phyloP scores from a whole-genome alignment of 2,329 filamentous ascomycete species.

The Botrytis fabae region DNA sequence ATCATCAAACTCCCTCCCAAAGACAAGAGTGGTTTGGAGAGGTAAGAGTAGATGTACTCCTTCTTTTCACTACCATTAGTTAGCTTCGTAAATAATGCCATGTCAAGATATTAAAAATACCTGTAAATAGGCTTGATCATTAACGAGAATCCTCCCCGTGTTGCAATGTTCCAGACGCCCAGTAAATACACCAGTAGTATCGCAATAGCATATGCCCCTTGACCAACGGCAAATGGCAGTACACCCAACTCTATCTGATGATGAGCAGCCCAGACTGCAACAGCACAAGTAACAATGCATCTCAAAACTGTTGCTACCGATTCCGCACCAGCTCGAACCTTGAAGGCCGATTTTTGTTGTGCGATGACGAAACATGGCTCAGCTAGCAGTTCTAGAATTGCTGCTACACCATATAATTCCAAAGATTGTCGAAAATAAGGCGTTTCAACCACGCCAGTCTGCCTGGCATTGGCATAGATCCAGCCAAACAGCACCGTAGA shows the following conservation, averaged over 20 bases:
- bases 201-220: constrained; percentile 71
- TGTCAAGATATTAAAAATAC: constrained; percentile 27
- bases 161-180: constrained; percentile 59
- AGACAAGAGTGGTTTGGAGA: constrained; percentile 68
- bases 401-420: constrained; percentile 56
- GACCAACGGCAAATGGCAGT: constrained; percentile 85
- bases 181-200: constrained; percentile 70
- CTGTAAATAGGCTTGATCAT: constrained; percentile 49
- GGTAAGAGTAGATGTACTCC: constrained; percentile 43
- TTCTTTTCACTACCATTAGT: constrained; percentile 22
- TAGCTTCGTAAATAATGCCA: not conserved
- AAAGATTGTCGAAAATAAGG: constrained; percentile 62
- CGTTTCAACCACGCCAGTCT: constrained; percentile 52
- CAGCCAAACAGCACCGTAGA: constrained; percentile 65
- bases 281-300: constrained; percentile 71
- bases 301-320: constrained; percentile 76
- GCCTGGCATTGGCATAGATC: constrained; percentile 60
- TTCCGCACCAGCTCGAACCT: constrained; percentile 78
- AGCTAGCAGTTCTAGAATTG: constrained; percentile 72
- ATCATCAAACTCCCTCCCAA: constrained; percentile 81
- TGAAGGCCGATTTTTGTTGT: constrained; percentile 78
- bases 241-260: constrained; percentile 63
- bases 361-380: constrained; percentile 90
- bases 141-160: constrained; percentile 66
- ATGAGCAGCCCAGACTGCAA: constrained; percentile 63